Evolutionary conservation across 2,329 filamentous ascomycete genomes (phyloP).

Genomic region (Ambrosiella beaveri): DNA sequence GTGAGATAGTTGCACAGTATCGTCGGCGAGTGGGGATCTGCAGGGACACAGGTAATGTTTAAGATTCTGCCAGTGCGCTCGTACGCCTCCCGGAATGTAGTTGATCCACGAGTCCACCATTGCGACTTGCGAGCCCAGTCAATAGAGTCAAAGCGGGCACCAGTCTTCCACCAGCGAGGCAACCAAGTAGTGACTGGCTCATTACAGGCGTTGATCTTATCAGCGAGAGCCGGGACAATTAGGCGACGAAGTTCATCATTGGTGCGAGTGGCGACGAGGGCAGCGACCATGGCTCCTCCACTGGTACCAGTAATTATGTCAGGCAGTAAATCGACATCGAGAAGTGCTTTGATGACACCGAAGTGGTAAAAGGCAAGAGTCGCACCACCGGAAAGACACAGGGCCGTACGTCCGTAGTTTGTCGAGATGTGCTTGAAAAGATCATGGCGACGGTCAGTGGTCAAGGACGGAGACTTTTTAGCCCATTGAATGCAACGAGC

Average conservation of each 20-base stretch:
- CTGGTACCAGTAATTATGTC: constrained; percentile 95
- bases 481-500: constrained; percentile 12
- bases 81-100: constrained; percentile 91
- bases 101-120: constrained; percentile 83
- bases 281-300: constrained; percentile 79
- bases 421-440: constrained; percentile 79
- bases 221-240: constrained; percentile 71
- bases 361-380: constrained; percentile 96
- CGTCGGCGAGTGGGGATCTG: constrained; percentile 79
- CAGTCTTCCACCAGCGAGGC: constrained; percentile 76
- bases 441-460: constrained; percentile 17
- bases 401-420: constrained; percentile 80
- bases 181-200: constrained; percentile 64
- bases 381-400: constrained; percentile 85
- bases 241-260: constrained; percentile 77
- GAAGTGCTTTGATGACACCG: constrained; percentile 72
- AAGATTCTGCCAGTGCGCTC: constrained; percentile 83
- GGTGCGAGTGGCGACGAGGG: constrained; percentile 71
- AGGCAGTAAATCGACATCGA: constrained; percentile 72
- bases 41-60: constrained; percentile 90
- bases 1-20: constrained; percentile 94
- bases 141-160: constrained; percentile 81
- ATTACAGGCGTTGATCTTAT: constrained; percentile 68
- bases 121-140: constrained; percentile 73
- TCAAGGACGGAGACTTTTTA: constrained; percentile 6